phyloP scores from a whole-genome alignment of 2,329 filamentous ascomycete species.

The Corinectria fuckeliana region DNA sequence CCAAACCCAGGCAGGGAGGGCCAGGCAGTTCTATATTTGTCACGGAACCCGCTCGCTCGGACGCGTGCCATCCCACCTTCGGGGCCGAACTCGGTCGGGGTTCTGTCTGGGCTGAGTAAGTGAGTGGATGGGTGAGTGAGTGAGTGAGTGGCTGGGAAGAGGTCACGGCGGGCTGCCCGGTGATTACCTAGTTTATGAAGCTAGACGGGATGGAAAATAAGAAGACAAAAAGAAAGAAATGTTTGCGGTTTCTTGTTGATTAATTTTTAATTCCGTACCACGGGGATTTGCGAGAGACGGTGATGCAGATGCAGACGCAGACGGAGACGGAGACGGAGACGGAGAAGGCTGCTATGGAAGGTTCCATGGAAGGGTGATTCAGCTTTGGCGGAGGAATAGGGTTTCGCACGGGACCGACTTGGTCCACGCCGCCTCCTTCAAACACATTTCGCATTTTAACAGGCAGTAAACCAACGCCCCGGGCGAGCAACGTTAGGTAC shows the following conservation, averaged over 20 bases:
- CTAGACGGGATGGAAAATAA: no score
- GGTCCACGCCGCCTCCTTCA: neutral
- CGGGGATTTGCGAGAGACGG: neutral
- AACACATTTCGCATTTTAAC: neutral
- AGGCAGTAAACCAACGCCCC: neutral
- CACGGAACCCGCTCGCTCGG: neutral
- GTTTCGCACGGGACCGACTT: no score
- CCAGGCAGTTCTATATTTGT: neutral
- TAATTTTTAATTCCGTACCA: neutral
- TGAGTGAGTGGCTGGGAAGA: neutral
- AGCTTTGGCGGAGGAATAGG: no score
- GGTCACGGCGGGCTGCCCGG: no score
- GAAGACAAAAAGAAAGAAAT: no score
- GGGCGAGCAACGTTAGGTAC: neutral
- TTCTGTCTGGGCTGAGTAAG: neutral
- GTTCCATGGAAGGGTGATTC: neutral
- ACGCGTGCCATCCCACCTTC: neutral
- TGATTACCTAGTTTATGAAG: no score
- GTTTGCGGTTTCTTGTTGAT: no score
- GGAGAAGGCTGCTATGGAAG: neutral
- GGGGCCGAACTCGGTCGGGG: neutral
- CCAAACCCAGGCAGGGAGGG: neutral
- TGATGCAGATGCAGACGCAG: no score
- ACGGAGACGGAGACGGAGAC: neutral
- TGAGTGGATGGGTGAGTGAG: neutral